Evolutionary conservation across 805 yeast species (phyloP).

Genomic region (Candida rishiriensis): DNA sequence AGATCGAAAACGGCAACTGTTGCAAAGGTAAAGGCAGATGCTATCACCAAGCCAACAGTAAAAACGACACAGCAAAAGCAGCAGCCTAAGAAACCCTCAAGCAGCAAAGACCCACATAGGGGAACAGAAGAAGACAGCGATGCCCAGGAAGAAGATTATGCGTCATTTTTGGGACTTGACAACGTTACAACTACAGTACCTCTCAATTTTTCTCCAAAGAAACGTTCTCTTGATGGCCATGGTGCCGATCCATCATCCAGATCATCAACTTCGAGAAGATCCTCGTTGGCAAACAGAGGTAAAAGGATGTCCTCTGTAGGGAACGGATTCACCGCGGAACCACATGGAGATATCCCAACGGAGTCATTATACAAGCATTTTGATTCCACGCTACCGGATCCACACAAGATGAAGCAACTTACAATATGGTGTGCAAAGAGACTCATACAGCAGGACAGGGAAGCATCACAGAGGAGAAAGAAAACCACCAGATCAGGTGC

Average conservation of each 20-base stretch:
- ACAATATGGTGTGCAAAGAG: slow-evolving; percentile 64
- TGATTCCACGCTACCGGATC: slow-evolving; percentile 60
- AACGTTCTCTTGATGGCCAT: not conserved
- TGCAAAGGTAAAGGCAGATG: no score
- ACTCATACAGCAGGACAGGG: slow-evolving; percentile 24
- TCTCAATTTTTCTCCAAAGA: not conserved
- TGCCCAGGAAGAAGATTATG: not conserved
- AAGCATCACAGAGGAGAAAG: slow-evolving; percentile 13
- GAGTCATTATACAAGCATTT: slow-evolving; percentile 57
- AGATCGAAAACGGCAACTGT: not conserved
- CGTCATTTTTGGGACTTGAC: not conserved
- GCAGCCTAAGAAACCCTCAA: not conserved
- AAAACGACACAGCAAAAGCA: not conserved
- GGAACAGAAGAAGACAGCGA: not conserved
- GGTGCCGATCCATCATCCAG: not conserved
- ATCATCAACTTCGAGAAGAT: slow-evolving; percentile 31
- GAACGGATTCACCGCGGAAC: slow-evolving; percentile 63
- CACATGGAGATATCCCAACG: slow-evolving; percentile 57
- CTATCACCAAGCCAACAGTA: not conserved
- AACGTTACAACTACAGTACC: slow-evolving; percentile 1
- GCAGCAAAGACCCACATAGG: not conserved
- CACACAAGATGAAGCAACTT: slow-evolving; percentile 67
- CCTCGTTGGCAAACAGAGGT: slow-evolving; percentile 58
- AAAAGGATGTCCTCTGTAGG: slow-evolving; percentile 72
- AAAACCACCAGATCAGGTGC: slow-evolving; percentile 9